phyloP scores from a whole-genome alignment of 495 filamentous ascomycete genomes.

The Usnea hakonensis region DNA sequence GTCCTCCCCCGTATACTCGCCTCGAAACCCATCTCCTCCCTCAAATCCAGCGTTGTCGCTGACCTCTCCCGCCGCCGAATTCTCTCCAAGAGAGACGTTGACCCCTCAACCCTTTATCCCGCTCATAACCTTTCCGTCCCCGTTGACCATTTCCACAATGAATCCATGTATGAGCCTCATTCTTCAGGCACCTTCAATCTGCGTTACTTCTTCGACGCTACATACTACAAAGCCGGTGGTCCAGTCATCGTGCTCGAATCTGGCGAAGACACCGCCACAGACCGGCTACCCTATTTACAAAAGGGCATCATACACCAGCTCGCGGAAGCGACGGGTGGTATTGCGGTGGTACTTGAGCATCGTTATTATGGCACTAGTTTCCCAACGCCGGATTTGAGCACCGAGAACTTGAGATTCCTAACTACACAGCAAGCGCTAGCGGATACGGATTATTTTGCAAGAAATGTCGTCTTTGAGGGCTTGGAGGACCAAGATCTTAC shows the following conservation, averaged over 20 bases:
- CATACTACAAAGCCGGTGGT: slow-evolving; percentile 58
- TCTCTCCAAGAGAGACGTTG: slow-evolving; percentile 25
- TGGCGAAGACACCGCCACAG: slow-evolving; percentile 54
- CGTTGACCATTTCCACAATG: slow-evolving; percentile 70
- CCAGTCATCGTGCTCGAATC: slow-evolving; percentile 62
- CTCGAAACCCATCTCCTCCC: background rate
- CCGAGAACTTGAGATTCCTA: slow-evolving; percentile 61
- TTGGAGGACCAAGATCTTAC: slow-evolving; percentile 55
- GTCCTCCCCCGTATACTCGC: background rate
- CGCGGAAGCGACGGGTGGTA: slow-evolving; percentile 52
- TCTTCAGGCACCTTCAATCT: slow-evolving; percentile 49
- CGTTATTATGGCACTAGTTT: slow-evolving; percentile 63
- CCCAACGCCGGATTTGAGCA: slow-evolving; percentile 50
- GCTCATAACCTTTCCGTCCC: slow-evolving; percentile 57
- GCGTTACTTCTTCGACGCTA: slow-evolving; percentile 67
- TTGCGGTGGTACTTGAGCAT: slow-evolving; percentile 72
- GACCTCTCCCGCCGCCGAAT: background rate
- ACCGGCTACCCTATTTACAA: slow-evolving; percentile 55
- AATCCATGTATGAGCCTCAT: slow-evolving; percentile 62
- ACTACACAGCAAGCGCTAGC: slow-evolving; percentile 68
- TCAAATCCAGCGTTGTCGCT: background rate
- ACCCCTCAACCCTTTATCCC: slow-evolving; percentile 43
- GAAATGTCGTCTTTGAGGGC: slow-evolving; percentile 56
- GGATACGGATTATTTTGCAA: slow-evolving; percentile 64
- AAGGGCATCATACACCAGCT: slow-evolving; percentile 62